phyloP scores from a whole-genome alignment of 345 rosid species.

The Laguncularia racemosa region DNA sequence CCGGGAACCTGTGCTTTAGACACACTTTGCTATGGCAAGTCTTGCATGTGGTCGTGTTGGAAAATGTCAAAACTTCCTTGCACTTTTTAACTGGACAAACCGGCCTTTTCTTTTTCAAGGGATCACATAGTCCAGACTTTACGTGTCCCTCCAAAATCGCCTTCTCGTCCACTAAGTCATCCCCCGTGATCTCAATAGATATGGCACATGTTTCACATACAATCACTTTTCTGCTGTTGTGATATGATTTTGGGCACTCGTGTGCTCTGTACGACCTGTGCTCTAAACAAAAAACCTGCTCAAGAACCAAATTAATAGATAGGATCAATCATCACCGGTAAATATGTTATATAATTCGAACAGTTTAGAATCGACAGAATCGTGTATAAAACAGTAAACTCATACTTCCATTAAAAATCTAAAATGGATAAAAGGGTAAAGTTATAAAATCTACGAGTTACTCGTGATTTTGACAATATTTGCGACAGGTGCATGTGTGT shows the following conservation, averaged over 20 bases:
- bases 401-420: no score
- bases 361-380: no score
- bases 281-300: conserved; percentile 68
- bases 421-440: no score
- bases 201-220: conserved; percentile 63
- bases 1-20: conserved; percentile 68
- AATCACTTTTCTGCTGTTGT: conserved; percentile 50
- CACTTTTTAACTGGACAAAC: conserved; percentile 60
- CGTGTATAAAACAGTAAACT: no score
- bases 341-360: no score
- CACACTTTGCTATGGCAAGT: conserved; percentile 63
- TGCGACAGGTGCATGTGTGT: no score
- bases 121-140: conserved; percentile 54
- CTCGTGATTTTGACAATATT: no score
- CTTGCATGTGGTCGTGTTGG: conserved; percentile 64
- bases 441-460: no score
- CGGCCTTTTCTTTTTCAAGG: conserved; percentile 56
- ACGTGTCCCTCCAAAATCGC: conserved; percentile 42
- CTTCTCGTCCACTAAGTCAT: conserved; percentile 30
- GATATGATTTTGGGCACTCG: conserved; percentile 53
- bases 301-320: neutral
- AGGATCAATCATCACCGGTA: no score
- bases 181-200: conserved; percentile 60
- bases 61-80: conserved; percentile 53
- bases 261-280: conserved; percentile 69